Evolutionary conservation across 2,329 filamentous ascomycete genomes (phyloP).

Genomic region (Microsporum audouinii): DNA sequence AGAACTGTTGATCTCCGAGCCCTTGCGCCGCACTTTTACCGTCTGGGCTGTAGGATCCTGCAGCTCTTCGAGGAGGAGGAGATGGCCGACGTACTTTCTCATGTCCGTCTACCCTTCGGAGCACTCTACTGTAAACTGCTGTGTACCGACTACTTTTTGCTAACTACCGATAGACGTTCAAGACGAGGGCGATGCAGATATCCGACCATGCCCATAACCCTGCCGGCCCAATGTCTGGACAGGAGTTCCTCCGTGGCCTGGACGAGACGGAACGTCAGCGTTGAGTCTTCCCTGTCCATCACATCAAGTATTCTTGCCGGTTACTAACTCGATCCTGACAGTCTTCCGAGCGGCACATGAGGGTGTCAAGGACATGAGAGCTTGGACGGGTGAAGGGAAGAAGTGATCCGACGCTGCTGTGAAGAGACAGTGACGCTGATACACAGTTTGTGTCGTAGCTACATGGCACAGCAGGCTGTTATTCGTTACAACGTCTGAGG

Average conservation of each 20-base stretch:
- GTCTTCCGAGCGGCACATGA: slow-evolving; percentile 66
- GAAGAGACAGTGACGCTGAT: no score
- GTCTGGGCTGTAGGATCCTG: slow-evolving; percentile 69
- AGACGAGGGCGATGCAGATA: slow-evolving; percentile 67
- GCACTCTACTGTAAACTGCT: not conserved
- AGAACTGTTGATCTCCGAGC: slow-evolving; percentile 72
- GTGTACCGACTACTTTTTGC: not conserved
- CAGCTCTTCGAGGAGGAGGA: slow-evolving; percentile 88
- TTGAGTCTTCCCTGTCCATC: slow-evolving; percentile 25
- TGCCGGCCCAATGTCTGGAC: slow-evolving; percentile 54
- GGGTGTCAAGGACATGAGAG: slow-evolving; percentile 55
- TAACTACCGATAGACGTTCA: slow-evolving; percentile 53
- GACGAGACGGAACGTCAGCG: slow-evolving; percentile 76
- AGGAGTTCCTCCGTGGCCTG: slow-evolving; percentile 75
- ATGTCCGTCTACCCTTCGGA: slow-evolving; percentile 22
- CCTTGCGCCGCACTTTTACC: slow-evolving; percentile 79
- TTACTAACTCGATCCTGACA: slow-evolving; percentile 15
- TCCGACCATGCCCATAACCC: slow-evolving; percentile 82
- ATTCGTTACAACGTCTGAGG: not conserved
- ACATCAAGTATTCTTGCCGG: slow-evolving; percentile 3
- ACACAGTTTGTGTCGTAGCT: no score
- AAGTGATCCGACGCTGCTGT: slow-evolving; percentile 21
- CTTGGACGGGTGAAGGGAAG: slow-evolving; percentile 57
- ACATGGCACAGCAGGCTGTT: not conserved
- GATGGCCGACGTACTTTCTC: slow-evolving; percentile 56